Base-by-base conservation (phyloP, 2,329 filamentous ascomycete species). In the Fusarium sp. region DNA sequence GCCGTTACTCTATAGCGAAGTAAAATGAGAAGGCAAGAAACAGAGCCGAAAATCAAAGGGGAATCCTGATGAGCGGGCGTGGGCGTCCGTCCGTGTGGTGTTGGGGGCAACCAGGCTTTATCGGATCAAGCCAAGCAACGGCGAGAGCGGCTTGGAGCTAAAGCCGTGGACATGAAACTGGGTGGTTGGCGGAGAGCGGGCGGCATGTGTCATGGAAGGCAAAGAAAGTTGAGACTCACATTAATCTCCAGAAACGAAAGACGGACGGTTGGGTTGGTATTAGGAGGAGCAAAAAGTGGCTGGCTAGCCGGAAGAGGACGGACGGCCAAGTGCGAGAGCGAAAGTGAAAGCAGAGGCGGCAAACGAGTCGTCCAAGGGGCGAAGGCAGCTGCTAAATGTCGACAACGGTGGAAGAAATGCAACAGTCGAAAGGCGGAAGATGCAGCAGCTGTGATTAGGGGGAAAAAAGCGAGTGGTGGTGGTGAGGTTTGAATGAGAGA, bases 171-270 rank as follows among this genome's bases (percentile, higher is more conserved):
- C 47, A 69, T 68, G 64, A 69, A 70, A 73, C 59, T 68, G 65
- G 72, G 74, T 76, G 80, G 79, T 80, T 80, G 80, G 78, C 72
- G 71, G 77, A 75, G 60, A 71, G 73, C 66, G 66, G 67, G 71
- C 73, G 73, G 79, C 76, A 80, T 79, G 76, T 77, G 76, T 76
- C 74, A 75, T 77, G 62, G 71, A 74, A 50, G 64, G 77, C 64
- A 77, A 78, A 76, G 71, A 77, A 74, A 78, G 74, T 75, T 77
- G 71, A 71, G 74, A 82, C 81, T 82, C 79, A 82, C 81, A 82
- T 82, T 81, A 79, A 82, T 81, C 68, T 81, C 77, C 71, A 78
- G 71, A 72, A 76, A 71, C 67, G 67, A 76, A 71, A 64, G 72
- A 70, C 68, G 74, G 42, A 47, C 22, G 42, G 42, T 47, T 42